Percentiles rank a stretch among this genome's conserved stretches.
Conservation (phyloP, 2,329 filamentous ascomycete species). For the Curvularia verruculosa region DNA sequence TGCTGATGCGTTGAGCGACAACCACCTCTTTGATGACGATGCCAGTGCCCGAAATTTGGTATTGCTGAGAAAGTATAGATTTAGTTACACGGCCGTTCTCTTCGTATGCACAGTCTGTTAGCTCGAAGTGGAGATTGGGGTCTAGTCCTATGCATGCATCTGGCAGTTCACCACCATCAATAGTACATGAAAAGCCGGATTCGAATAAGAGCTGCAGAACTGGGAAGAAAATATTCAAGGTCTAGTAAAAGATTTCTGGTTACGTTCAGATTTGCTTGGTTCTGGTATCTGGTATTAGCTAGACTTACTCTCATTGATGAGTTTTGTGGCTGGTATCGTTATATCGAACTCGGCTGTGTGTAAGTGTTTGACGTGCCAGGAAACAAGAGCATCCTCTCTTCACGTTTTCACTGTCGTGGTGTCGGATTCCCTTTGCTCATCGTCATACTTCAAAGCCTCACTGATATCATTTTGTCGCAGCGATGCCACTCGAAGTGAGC, state of each 20-base stretch:
- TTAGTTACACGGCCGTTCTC: slow-evolving; percentile 31
- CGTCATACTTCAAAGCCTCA: slow-evolving; percentile 29
- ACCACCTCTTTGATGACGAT: slow-evolving; percentile 30
- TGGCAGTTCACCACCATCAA: slow-evolving; percentile 25
- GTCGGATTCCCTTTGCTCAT: slow-evolving; percentile 23
- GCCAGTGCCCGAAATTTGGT: slow-evolving; percentile 9
- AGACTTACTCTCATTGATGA: slow-evolving; percentile 3
- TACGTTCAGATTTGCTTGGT: neutral
- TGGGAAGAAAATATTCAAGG: slow-evolving; percentile 38
- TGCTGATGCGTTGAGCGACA: slow-evolving; percentile 30
- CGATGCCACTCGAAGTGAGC: slow-evolving; percentile 11
- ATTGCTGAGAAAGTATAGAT: slow-evolving; percentile 24
- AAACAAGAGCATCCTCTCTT: neutral
- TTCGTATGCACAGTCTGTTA: slow-evolving; percentile 38
- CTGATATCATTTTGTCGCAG: slow-evolving; percentile 26
- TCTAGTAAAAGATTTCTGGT: slow-evolving; percentile 36
- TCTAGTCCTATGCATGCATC: slow-evolving; percentile 32
- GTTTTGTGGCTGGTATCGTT: neutral
- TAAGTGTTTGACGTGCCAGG: neutral
- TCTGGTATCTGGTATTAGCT: neutral
- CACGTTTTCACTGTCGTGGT: slow-evolving; percentile 29
- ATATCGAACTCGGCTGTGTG: slow-evolving; percentile 22
- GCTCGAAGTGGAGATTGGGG: slow-evolving; percentile 30
- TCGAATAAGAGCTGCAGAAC: slow-evolving; percentile 41
- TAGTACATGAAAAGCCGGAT: slow-evolving; percentile 36